phyloP scores from a whole-genome alignment of 768 basidiomycete genomes.

The Suillus paluster region DNA sequence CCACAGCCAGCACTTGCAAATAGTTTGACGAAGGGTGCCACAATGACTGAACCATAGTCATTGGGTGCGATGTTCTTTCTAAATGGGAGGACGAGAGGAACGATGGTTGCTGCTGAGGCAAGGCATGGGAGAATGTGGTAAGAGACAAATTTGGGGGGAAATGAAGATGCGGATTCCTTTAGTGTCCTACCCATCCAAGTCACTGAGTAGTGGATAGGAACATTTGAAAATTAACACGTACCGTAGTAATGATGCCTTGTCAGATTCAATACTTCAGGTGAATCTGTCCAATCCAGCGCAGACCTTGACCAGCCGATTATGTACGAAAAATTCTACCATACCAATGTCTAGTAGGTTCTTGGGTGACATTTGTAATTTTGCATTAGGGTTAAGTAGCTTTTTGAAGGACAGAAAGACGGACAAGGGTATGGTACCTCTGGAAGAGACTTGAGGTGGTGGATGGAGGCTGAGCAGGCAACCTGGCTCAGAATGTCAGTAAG shows the following conservation, averaged over 20 bases:
- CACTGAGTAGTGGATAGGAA: background rate
- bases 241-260: constrained; percentile 77
- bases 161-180: constrained; percentile 76
- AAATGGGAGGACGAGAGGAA: too few relatives aligned
- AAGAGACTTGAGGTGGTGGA: constrained; percentile 75
- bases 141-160: constrained; percentile 89
- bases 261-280: constrained; percentile 76
- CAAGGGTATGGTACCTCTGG: constrained; percentile 76
- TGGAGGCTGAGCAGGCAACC: too few relatives aligned
- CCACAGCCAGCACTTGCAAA: constrained; percentile 92
- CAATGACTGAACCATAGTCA: constrained; percentile 70
- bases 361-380: constrained; percentile 75
- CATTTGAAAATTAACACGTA: constrained; percentile 29
- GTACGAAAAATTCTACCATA: constrained; percentile 80
- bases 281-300: constrained; percentile 90
- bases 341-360: constrained; percentile 81
- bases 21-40: constrained; percentile 79
- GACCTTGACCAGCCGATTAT: constrained; percentile 83
- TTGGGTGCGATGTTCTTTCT: constrained; percentile 71
- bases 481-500: too few relatives aligned
- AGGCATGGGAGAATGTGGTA: constrained; percentile 90
- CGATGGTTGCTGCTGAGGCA: constrained; percentile 71
- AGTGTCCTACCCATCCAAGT: constrained; percentile 57
- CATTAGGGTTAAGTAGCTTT: constrained; percentile 87
- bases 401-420: constrained; percentile 82